These are phyloP conservation scores for Taiozyma sp. DNA, from an alignment of 1,139 yeast species.

Conservation along the genomic window DNA sequence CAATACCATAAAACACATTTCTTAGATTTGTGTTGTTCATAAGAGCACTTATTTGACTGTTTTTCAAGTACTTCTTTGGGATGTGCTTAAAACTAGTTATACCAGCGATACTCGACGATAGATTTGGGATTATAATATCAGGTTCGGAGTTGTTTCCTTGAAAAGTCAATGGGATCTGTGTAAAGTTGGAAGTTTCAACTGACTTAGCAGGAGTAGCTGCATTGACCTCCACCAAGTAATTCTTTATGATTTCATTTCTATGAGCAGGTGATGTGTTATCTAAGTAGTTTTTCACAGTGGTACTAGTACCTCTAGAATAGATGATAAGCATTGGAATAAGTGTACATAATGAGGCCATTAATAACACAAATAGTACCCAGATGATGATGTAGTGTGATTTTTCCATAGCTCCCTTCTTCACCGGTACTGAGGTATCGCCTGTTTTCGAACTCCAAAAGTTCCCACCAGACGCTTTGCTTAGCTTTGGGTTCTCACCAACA, in stretches of 20 bases:
- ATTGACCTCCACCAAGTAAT: neutral
- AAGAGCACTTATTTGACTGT: constrained; percentile 28
- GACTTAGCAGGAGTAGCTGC: neutral
- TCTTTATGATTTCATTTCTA: constrained; percentile 11
- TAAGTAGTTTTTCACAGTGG: constrained; percentile 16
- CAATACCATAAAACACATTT: constrained; percentile 50
- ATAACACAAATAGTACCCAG: constrained; percentile 18
- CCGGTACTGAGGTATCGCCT: neutral
- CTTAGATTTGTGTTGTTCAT: constrained; percentile 31
- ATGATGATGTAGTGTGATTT: constrained; percentile 12
- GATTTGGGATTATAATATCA: constrained; percentile 1
- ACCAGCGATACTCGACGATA: constrained; percentile 17
- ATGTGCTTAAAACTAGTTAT: constrained; percentile 24
- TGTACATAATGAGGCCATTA: constrained; percentile 17
- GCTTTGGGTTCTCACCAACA: constrained; percentile 12
- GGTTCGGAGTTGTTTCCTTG: neutral
- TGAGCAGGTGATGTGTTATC: constrained; percentile 15
- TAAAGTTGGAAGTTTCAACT: neutral
- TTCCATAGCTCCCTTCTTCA: neutral
- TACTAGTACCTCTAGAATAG: constrained; percentile 22
- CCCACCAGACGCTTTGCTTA: constrained; percentile 6
- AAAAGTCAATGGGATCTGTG: constrained; percentile 4
- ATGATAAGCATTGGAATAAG: constrained; percentile 20
- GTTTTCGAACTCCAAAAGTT: constrained; percentile 4
- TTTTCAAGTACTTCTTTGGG: constrained; percentile 29